Base-by-base conservation (phyloP, 2,329 filamentous ascomycete genomes). In the Clarireedia sp. region DNA sequence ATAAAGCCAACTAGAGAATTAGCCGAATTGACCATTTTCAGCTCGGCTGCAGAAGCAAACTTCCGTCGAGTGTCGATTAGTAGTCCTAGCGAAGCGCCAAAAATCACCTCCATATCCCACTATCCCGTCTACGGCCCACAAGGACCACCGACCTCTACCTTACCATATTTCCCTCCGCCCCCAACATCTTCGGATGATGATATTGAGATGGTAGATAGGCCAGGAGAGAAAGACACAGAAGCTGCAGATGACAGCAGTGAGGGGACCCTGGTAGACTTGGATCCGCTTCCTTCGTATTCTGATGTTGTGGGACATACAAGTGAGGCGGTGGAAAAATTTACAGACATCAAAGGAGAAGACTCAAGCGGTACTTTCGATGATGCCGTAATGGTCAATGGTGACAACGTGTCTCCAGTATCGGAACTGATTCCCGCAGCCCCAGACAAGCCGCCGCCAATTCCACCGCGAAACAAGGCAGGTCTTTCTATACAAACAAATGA, bases 11-110 rank as follows among this genome's bases (percentile, higher is more conserved):
- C 85, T 3, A 85, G 87, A 63, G 82, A 89, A 61, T 78, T 96
- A 36, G 90, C 90, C 24, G 85, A 90, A 49, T 80, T 91, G 40
- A 90, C 90, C 1, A 75, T 96, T 21, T 81, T 89, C 57, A 80
- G 76, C 59, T 74, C 78, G 23, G 76, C 76, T 47, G 76, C 77
- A 40, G 79, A 81, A 62, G 77, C 75, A 40, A 73, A 73, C 23
- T 74, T 78, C 56, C 73, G 77, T 55, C 69, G 75, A 58, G 70
- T 72, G 55, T 77, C 77, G 24, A 73, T 75, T 5, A 69, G 65
- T 45, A 69, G 53, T 66, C 74, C 61, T 63, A 59, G 52, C 43
- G 66, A 64, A 24, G 67, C 65, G 16, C 58, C 60, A 48, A 67
- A 63, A 21, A 48, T 60, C 43, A 57, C 58, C 36, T 63, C 60